Evolutionary conservation across 768 basidiomycete species (phyloP).

Genomic region (Tricholoma hemisulphureum): DNA sequence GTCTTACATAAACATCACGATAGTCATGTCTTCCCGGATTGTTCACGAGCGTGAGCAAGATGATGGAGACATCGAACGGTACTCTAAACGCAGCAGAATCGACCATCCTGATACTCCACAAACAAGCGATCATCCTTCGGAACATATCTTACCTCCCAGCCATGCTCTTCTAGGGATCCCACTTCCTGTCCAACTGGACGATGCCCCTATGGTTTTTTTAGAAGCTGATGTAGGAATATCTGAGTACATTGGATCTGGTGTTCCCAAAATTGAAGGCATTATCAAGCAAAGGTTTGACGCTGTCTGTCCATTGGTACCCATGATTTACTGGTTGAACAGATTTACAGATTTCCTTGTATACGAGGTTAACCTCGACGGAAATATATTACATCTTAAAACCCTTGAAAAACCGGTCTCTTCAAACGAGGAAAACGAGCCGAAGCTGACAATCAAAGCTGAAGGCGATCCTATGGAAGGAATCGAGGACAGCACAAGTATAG

Average conservation of each 20-base stretch:
- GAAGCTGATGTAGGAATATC: constrained; percentile 91
- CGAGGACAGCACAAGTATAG: constrained; percentile 8
- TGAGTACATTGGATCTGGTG: constrained; percentile 72
- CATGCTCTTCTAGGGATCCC: constrained; percentile 65
- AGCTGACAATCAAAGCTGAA: constrained; percentile 13
- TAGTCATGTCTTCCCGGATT: constrained; percentile 39
- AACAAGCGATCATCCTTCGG: constrained; percentile 13
- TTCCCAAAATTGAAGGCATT: constrained; percentile 80
- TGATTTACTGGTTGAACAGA: constrained; percentile 38
- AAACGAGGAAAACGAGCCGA: constrained; percentile 36
- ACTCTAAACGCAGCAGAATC: constrained; percentile 43
- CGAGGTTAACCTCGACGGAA: constrained; percentile 81
- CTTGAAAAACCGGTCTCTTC: constrained; percentile 66
- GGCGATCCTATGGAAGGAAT: constrained; percentile 22
- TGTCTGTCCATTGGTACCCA: neutral
- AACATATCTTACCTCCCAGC: constrained; percentile 67
- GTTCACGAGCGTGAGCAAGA: constrained; percentile 54
- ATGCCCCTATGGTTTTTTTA: constrained; percentile 55
- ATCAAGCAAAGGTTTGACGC: constrained; percentile 88
- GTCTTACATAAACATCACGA: no score
- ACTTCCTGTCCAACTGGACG: constrained; percentile 46
- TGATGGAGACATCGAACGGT: constrained; percentile 42
- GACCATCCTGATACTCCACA: constrained; percentile 24
- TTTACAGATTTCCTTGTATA: constrained; percentile 97
- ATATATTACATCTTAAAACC: constrained; percentile 78